Percentiles rank a stretch among this genome's conserved stretches.
Conservation (phyloP, 768 basidiomycete species). For the Kwoniella heveanensis region DNA sequence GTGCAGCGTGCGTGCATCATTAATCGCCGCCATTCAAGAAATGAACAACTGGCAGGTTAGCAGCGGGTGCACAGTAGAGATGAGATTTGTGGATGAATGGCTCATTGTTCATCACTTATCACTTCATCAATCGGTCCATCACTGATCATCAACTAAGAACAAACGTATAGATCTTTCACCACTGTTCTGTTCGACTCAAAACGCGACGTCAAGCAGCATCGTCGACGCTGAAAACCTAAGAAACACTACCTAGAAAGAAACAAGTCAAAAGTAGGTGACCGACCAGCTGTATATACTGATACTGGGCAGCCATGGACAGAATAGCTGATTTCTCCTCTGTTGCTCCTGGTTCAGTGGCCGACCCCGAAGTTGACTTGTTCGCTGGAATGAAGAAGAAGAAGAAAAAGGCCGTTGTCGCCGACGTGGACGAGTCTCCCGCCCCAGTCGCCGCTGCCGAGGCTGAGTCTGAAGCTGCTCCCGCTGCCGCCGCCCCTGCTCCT, state of each 20-base stretch:
- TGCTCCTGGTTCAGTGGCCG: conserved; percentile 42
- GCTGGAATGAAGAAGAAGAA: conserved; percentile 61
- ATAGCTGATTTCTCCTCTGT: conserved; percentile 4
- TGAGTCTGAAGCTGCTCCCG: conserved; percentile 41
- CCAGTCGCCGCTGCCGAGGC: conserved; percentile 8
- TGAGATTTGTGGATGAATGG: not conserved
- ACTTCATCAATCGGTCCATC: no score
- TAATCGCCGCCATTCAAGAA: not conserved
- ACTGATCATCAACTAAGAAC: not conserved
- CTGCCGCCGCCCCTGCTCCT: conserved; percentile 14
- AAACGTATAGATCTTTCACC: not conserved
- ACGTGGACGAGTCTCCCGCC: conserved; percentile 14
- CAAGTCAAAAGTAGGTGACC: conserved; percentile 8
- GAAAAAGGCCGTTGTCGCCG: conserved; percentile 54
- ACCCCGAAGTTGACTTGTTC: conserved; percentile 57
- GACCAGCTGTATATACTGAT: no score
- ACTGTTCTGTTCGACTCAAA: not conserved
- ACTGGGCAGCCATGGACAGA: no score
- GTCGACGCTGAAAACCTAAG: no score
- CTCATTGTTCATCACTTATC: not conserved
- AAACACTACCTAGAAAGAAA: not conserved
- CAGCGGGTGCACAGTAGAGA: not conserved
- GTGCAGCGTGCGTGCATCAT: not conserved
- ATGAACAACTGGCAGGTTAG: not conserved
- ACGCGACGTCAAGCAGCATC: not conserved